These are phyloP conservation scores for Barnettozyma sp. DNA, from an alignment of 805 yeast genomes.

Conservation along the genomic window DNA sequence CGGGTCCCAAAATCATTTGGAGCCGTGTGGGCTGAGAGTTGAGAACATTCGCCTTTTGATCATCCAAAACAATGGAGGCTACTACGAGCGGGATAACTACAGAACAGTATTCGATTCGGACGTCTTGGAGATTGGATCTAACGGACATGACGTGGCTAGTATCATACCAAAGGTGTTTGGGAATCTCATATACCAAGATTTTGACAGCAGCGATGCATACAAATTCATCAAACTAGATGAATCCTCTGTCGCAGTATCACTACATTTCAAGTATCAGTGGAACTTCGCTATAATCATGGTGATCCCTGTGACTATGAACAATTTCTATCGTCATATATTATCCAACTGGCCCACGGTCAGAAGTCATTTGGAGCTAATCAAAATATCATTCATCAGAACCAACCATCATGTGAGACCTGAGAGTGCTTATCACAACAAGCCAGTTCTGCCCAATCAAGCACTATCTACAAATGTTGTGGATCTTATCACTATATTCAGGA, in stretches of 20 bases:
- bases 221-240: conserved; percentile 23
- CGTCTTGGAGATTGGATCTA: conserved; percentile 1
- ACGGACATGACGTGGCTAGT: conserved; percentile 15
- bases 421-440: conserved; percentile 22
- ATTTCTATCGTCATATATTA: conserved; percentile 24
- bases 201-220: conserved; percentile 15
- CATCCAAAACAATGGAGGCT: conserved; percentile 32
- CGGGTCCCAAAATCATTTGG: conserved; percentile 20
- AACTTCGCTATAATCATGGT: conserved; percentile 31
- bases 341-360: conserved; percentile 29
- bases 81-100: conserved; percentile 31
- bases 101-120: conserved; percentile 27
- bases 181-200: conserved; percentile 29
- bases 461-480: conserved; percentile 18
- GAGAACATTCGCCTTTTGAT: conserved; percentile 21
- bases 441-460: conserved; percentile 6
- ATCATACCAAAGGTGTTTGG: conserved; percentile 35
- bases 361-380: conserved; percentile 26
- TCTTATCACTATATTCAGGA: conserved; percentile 24
- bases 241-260: conserved; percentile 27
- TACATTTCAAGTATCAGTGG: conserved; percentile 25
- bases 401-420: too few species aligned
- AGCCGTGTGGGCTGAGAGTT: background rate
- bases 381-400: conserved; percentile 22
- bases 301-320: conserved; percentile 20